Conservation (phyloP, 169 alveolate genomes). For the Cryptosporidium canis region DNA sequence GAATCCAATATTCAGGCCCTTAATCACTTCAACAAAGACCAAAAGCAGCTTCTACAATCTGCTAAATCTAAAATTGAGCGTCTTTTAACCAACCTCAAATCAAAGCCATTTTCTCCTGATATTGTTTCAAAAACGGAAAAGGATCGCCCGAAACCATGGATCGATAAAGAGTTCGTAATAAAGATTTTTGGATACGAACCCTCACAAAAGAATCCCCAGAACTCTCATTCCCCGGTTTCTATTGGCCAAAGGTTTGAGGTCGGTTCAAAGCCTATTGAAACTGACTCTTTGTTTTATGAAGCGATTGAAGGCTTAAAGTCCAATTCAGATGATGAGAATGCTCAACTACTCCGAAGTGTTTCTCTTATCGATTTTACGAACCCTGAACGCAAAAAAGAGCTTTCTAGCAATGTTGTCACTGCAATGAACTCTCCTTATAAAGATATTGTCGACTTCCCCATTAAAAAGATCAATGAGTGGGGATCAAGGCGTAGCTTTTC, state of each 20-base stretch:
- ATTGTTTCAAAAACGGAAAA: conserved; percentile 1
- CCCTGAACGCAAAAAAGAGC: conserved; percentile 26
- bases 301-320: neutral
- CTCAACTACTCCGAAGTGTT: conserved; percentile 36
- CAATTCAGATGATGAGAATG: neutral
- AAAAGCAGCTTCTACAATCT: neutral
- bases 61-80: neutral
- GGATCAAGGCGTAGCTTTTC: conserved; percentile 13
- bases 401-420: neutral
- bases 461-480: conserved; percentile 54
- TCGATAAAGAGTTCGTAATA: conserved; percentile 45
- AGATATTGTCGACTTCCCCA: conserved; percentile 59
- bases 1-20: neutral
- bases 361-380: conserved; percentile 50
- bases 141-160: conserved; percentile 19
- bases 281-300: neutral
- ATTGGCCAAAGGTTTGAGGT: neutral
- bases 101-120: conserved; percentile 20
- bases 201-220: neutral
- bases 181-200: conserved; percentile 15
- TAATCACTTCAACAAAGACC: neutral
- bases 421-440: conserved; percentile 55
- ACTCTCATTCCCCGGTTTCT: neutral
- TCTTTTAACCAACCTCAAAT: neutral
- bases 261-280: neutral